Base-by-base conservation (phyloP, 2,329 filamentous ascomycete species). In the Calonectria pseudoreteaudii region DNA sequence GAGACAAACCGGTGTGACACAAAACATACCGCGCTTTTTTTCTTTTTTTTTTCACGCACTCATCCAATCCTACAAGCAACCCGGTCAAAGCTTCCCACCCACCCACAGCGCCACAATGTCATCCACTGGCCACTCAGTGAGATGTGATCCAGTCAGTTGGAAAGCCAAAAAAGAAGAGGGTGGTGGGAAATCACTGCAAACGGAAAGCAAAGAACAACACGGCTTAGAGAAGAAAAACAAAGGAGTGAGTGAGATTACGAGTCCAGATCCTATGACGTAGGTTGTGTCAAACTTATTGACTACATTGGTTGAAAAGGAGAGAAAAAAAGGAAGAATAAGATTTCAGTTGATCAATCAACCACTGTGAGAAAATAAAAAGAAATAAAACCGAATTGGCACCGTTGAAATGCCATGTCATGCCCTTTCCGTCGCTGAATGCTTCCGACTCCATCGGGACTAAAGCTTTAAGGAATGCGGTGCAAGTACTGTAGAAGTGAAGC, bases 241-340 rank as follows among this genome's bases (percentile, higher is more conserved):
- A 60, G 41, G 47, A 38, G 52, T 44, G 56, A 30, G 56, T 62
- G 56, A 62, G 34, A 62, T 62, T 62, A 62, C 38, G 56, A 62
- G 14, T 20, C 34, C 31, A 41, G 74, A 77, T 80, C 74, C 79
- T 79, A 81, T 82, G 80, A 78, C 74, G 73, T 75, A 76, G 41
- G 38, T 47, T 47, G 31, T 64, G 30, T 62, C 56, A 62, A 62
- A 4, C 34, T 36, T 34, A 41, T 44, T 28, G 36, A 62, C 56
- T 62, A 62, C 56, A 62, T 62, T 62, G 56, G 56, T 26, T 44
- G 34, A 38, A 16, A 62, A 41, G 16, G 23, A 47, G 10, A 18
- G 49, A 64, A 60, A 64, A 60, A 36, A 36, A 65, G 28, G 31
- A 28, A 62, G 44, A 71, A 71, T 60, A 65, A 69, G 71, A 64